A percentile compares a stretch with the other conserved stretches of the same genome.
Conservation (phyloP, 495 filamentous ascomycete genomes). For the Haplographium delicatum region DNA sequence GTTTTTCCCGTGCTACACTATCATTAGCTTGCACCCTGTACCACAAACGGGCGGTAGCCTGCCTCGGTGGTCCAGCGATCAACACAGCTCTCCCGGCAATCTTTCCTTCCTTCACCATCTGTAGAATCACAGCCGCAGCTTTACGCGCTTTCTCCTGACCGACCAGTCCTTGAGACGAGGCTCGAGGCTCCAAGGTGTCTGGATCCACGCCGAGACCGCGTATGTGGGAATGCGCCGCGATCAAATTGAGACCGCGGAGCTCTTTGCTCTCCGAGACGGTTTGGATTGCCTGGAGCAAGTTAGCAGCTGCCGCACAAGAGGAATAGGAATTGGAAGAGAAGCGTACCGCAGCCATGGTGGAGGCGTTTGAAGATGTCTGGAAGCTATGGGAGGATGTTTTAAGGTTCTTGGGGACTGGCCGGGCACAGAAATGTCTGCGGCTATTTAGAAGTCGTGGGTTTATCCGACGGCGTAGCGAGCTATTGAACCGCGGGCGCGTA, state of each 20-base stretch:
- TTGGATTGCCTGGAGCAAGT: conserved; percentile 63
- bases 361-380: background rate
- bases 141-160: conserved; percentile 95
- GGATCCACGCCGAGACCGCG: conserved; percentile 88
- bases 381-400: conserved; percentile 4
- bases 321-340: background rate
- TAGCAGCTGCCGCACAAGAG: background rate
- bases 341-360: conserved; percentile 14
- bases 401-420: too few relatives aligned
- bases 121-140: conserved; percentile 88
- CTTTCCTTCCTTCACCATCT: conserved; percentile 98
- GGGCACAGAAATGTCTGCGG: too few relatives aligned
- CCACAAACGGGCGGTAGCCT: conserved; percentile 4
- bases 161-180: conserved; percentile 90
- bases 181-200: conserved; percentile 81
- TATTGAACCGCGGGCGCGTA: too few relatives aligned
- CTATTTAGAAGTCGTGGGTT: too few relatives aligned
- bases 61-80: conserved; percentile 89
- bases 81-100: conserved; percentile 94
- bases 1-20: conserved; percentile 82
- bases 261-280: conserved; percentile 93
- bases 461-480: too few relatives aligned
- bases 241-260: conserved; percentile 89
- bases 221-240: conserved; percentile 97
- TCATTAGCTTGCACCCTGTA: conserved; percentile 6